phyloP scores from a whole-genome alignment of 1,139 yeast genomes.

The Candida gigantensis region DNA sequence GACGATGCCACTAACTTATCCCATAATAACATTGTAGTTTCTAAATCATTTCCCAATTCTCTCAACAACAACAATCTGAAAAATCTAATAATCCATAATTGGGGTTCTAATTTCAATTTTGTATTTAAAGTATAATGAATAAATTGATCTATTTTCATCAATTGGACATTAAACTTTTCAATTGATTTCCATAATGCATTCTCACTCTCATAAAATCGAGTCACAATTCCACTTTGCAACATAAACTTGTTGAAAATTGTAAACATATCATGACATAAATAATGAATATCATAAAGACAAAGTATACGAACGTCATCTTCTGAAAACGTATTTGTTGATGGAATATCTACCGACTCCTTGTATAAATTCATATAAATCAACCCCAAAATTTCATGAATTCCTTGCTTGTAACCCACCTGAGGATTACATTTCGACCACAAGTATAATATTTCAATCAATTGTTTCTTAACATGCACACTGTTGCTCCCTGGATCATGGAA shows the following conservation, averaged over 20 bases:
- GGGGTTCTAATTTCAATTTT: conserved; percentile 56
- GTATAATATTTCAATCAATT: conserved; percentile 53
- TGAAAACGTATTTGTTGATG: conserved; percentile 35
- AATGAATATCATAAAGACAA: conserved; percentile 39
- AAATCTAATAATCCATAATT: conserved; percentile 70
- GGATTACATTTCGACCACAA: conserved; percentile 56
- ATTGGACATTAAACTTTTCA: conserved; percentile 47
- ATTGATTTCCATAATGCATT: conserved; percentile 40
- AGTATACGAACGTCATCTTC: conserved; percentile 37
- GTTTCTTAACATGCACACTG: conserved; percentile 29
- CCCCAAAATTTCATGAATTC: conserved; percentile 69
- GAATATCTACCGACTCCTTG: conserved; percentile 39
- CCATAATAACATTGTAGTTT: conserved; percentile 51
- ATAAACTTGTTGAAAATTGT: conserved; percentile 46
- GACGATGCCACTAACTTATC: conserved; percentile 50
- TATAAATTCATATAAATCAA: conserved; percentile 53
- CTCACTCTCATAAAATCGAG: conserved; percentile 47
- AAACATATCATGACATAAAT: conserved; percentile 48
- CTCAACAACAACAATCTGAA: conserved; percentile 57
- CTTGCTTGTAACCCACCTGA: conserved; percentile 63
- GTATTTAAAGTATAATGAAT: conserved; percentile 45
- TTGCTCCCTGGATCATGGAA: conserved; percentile 34
- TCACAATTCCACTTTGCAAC: conserved; percentile 36
- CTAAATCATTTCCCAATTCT: conserved; percentile 53
- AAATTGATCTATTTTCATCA: conserved; percentile 50